Conservation (phyloP, 192 early-diverging fungal species). For the Dimargaris verticillata region DNA sequence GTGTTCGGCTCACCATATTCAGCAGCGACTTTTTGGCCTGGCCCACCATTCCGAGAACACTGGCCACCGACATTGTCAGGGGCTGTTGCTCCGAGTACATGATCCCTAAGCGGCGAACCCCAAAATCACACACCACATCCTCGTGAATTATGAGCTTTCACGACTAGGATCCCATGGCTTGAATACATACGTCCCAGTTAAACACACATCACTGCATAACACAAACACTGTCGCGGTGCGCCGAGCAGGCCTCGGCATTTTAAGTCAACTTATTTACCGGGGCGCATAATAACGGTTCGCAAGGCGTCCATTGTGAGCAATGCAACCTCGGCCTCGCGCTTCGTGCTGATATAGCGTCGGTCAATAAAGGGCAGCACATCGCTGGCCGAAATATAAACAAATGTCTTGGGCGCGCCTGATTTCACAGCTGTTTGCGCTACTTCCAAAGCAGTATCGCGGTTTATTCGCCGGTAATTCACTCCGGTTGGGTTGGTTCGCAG, state of each 20-base stretch:
- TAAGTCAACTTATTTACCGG: conserved; percentile 18
- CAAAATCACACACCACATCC: not conserved
- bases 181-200: not conserved
- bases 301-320: conserved; percentile 30
- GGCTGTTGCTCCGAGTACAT: conserved; percentile 44
- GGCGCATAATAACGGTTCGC: conserved; percentile 36
- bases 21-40: not conserved
- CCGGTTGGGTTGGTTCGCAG: conserved; percentile 1
- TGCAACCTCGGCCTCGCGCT: conserved; percentile 47
- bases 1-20: conserved; percentile 1
- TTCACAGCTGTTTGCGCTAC: conserved; percentile 35
- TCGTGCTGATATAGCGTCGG: conserved; percentile 48
- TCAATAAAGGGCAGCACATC: conserved; percentile 44
- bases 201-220: not conserved
- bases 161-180: too few relatives aligned
- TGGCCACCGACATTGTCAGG: conserved; percentile 37
- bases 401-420: conserved; percentile 28
- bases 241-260: not conserved
- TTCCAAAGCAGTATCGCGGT: conserved; percentile 47
- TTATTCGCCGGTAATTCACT: conserved; percentile 36
- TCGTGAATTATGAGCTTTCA: too few relatives aligned
- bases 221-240: not conserved
- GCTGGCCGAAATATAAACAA: conserved; percentile 52
- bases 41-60: conserved; percentile 29
- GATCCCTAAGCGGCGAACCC: conserved; percentile 22